A percentile compares a stretch with the other conserved stretches of the same genome.
These are phyloP conservation scores for Ceratocystis colombiana DNA, from an alignment of 2,329 filamentous ascomycete genomes.

Conservation along the genomic window DNA sequence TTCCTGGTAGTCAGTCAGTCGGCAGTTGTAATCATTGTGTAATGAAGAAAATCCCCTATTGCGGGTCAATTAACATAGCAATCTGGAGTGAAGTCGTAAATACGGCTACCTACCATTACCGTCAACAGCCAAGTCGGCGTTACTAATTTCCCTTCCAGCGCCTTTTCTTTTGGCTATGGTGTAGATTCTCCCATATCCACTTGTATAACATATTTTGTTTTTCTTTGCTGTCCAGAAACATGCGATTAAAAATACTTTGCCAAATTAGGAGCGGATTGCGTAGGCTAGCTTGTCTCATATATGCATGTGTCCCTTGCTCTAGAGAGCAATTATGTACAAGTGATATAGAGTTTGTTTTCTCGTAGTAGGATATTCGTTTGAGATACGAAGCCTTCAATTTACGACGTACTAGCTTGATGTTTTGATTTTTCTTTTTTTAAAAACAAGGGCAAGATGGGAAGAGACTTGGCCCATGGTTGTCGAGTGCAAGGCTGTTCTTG, in stretches of 20 bases:
- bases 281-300: conserved; percentile 4
- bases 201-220: neutral
- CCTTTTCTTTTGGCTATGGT: too few relatives aligned
- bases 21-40: too few relatives aligned
- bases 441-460: too few relatives aligned
- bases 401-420: neutral
- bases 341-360: neutral
- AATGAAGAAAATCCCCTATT: too few relatives aligned
- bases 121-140: too few relatives aligned
- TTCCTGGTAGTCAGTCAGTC: too few relatives aligned
- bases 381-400: neutral
- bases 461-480: neutral
- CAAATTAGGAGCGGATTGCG: neutral
- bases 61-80: too few relatives aligned
- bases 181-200: too few relatives aligned
- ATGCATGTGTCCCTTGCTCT: conserved; percentile 9
- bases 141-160: too few relatives aligned
- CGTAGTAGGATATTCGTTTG: neutral
- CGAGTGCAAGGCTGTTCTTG: neutral
- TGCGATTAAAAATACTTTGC: neutral
- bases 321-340: neutral
- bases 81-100: too few relatives aligned
- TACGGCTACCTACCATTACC: too few relatives aligned
- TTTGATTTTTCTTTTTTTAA: neutral
- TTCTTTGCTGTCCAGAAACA: neutral